phyloP scores from a whole-genome alignment of 345 rosid species.

The Camelina hispida region DNA sequence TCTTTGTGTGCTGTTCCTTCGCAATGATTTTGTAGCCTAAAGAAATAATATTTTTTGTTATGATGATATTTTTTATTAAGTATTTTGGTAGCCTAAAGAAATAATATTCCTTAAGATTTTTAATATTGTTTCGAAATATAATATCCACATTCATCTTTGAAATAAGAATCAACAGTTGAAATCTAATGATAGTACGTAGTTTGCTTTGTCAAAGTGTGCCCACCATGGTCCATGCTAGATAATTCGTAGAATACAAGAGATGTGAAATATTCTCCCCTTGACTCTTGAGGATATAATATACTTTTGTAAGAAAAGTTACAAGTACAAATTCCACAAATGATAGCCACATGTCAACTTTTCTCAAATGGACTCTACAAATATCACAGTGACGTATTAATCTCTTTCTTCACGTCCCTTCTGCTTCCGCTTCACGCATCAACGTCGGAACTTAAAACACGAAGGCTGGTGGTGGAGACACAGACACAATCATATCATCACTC shows the following conservation, averaged over 20 bases:
- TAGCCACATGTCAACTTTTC: conserved; percentile 28
- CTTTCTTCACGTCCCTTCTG: background rate
- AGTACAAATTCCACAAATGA: background rate
- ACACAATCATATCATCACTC: conserved; percentile 68
- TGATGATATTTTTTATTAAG: too few relatives aligned
- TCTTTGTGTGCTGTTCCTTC: conserved; percentile 26
- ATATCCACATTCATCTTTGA: background rate
- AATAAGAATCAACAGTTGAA: too few relatives aligned
- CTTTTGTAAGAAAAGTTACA: background rate
- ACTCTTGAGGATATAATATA: background rate
- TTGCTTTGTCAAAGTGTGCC: too few relatives aligned
- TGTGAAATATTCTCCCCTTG: too few relatives aligned
- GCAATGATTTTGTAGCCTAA: background rate
- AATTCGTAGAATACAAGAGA: too few relatives aligned
- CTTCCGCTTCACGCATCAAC: conserved; percentile 25
- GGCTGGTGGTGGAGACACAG: conserved; percentile 21
- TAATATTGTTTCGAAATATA: background rate
- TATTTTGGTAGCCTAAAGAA: too few relatives aligned
- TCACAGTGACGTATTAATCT: too few relatives aligned
- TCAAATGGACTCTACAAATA: too few relatives aligned
- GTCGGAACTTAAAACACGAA: conserved; percentile 16
- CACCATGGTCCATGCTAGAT: too few relatives aligned
- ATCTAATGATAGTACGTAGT: too few relatives aligned
- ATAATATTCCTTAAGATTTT: background rate
- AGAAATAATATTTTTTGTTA: too few relatives aligned